Base-by-base conservation (phyloP, 2,329 filamentous ascomycete species). In the Trichoderma asperellum region DNA sequence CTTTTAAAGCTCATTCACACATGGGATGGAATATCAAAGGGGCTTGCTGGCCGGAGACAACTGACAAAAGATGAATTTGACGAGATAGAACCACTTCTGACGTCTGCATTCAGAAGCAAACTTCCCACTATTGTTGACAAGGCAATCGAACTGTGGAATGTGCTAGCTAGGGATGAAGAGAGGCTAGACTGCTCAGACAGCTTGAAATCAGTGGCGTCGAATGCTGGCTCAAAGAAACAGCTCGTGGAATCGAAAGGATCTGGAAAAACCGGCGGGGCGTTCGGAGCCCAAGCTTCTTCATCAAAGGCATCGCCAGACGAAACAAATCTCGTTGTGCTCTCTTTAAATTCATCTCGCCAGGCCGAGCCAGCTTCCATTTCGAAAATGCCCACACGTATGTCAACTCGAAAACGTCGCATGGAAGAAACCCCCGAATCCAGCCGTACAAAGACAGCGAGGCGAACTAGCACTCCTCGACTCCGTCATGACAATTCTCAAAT, bases 401-500 rank as follows among this genome's bases (percentile, higher is more conserved):
- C 71, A 37, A 74, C 74, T 34, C 73, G 73, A 49, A 79, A 79
- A 63, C 76, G 75, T 21, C 75, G 71, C 57, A 72, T 73, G 14
- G 76, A 79, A 58, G 67, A 70, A 18, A 76, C 76, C 18, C 73
- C 77, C 2, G 77, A 77, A 27, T 53, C 72, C 2, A 68, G 68
- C 27, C 73, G 70, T n/a, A 59, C 69, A 21, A 77, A 74, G 59
- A 58, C 74, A 34, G 63, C 71, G 11, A 79, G 78, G 62, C 73
- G 74, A 29, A 76, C 71, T 4, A 75, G 70, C 29, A 87, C 85
- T 58, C 83, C 85, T 21, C 87, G 86, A 70, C 82, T 90, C 34
- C 88, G 91, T 40, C 93, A 97, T 73, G 88, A 97, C 71, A 87
- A 96, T 78, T 96, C 93, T 0, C 93, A 96, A 75, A 86, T 96